Base-by-base conservation (phyloP, 2,329 filamentous ascomycete genomes). In the Phyllosticta citriasiana region DNA sequence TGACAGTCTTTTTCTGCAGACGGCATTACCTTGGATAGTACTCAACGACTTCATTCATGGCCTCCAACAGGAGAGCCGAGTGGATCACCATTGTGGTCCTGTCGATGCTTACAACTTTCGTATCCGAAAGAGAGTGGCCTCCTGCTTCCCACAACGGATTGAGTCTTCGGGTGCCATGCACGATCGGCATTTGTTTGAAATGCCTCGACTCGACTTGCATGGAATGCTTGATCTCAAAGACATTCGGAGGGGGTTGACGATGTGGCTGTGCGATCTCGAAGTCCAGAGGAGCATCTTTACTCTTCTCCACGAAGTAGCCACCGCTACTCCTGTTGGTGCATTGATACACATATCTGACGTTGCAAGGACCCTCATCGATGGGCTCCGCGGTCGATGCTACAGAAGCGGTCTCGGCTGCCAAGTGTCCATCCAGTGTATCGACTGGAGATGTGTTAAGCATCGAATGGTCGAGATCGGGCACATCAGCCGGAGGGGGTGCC, bases 21-120 rank as follows among this genome's bases (percentile, higher is more conserved):
- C 14, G 22, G 2, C 33, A 14, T 33, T 47, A 61, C 59, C 53
- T 57, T 3, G 59, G 59, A 12, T 61, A 61, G 40, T 56, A 57
- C 54, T 61, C 40, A 8, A 61, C 54, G 14, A 61, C 59, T 14
- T 61, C 59, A 9, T 47, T 56, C 27, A 61, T 57, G 8, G 59
- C 59, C 54, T 61, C 54, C 33, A 61, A 50, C 19, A 61, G 40
- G 53, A 40, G 51, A 14, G 59, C 19, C 1, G 59, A 61, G 30
- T 57, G 50, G 26, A 61, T 27, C 9, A 56, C 59, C 59, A 61
- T 61, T 3, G 47, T 33, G 3, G 54, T 53, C 19, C 40, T 55
- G 16, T 54, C 54, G 8, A 61, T 56, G 14, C 40, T n/a, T n/a
- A 16, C 16, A 4, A 47, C 40, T 7, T 47, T 47, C 40, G n/a